phyloP scores from a whole-genome alignment of 176 grass and related monocot genomes.

The Cenchrus purpureus region DNA sequence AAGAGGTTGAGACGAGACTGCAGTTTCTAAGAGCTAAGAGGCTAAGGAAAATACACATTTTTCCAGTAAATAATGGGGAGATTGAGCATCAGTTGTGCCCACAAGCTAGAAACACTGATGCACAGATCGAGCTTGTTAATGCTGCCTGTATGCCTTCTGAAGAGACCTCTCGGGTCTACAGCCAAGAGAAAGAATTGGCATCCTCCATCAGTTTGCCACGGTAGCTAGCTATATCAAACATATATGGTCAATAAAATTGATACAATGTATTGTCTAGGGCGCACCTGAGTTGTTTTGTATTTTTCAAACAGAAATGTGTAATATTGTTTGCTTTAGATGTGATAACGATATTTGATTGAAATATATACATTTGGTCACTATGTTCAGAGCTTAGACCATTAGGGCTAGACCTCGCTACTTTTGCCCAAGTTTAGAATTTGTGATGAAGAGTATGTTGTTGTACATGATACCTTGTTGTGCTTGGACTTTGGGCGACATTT shows the following conservation, averaged over 20 bases:
- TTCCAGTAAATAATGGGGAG: background rate
- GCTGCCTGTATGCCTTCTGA: no score
- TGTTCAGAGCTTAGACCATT: background rate
- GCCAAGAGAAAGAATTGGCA: no score
- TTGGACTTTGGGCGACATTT: background rate
- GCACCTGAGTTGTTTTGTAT: background rate
- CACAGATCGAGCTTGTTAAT: background rate
- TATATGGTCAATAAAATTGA: no score
- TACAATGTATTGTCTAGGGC: no score
- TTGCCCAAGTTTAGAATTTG: background rate
- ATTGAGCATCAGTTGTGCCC: background rate
- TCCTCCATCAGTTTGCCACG: no score
- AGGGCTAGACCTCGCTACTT: background rate
- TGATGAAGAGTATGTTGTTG: background rate
- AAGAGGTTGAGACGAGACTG: constrained; percentile 56
- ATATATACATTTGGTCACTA: background rate
- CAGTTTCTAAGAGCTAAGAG: constrained; percentile 31
- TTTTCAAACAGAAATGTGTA: background rate
- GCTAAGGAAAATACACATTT: background rate
- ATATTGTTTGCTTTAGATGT: background rate
- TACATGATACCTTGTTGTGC: background rate
- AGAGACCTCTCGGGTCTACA: no score
- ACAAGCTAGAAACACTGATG: background rate
- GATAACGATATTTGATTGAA: background rate
- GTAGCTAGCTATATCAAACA: no score